Evolutionary conservation across 1,284 basidiomycete species (phyloP).

Genomic region (Agroathelia rolfsii): DNA sequence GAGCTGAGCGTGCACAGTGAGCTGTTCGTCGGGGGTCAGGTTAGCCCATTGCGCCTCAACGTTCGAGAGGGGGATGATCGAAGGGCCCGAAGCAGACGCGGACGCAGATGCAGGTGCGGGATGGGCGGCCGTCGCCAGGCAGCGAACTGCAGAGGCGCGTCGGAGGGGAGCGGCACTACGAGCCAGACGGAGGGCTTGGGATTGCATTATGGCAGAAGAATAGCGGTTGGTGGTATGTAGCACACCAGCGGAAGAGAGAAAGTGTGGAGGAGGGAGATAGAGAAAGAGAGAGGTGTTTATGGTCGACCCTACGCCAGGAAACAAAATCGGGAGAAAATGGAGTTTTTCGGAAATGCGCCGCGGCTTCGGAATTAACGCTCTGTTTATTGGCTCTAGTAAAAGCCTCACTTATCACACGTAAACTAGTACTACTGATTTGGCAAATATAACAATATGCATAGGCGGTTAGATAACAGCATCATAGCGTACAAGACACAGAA

Average conservation of each 20-base stretch:
- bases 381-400: too few species aligned
- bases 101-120: constrained; percentile 24
- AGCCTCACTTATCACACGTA: too few species aligned
- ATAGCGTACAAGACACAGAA: too few species aligned
- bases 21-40: constrained; percentile 72
- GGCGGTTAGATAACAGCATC: too few species aligned
- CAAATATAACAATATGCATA: too few species aligned
- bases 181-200: constrained; percentile 50
- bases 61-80: constrained; percentile 71
- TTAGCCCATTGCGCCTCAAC: constrained; percentile 92
- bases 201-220: constrained; percentile 28
- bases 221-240: not conserved
- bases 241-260: too few species aligned
- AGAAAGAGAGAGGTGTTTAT: constrained; percentile 8
- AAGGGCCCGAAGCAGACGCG: too few species aligned
- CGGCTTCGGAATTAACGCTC: too few species aligned
- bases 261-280: constrained; percentile 13
- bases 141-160: constrained; percentile 25
- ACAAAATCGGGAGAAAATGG: constrained; percentile 12
- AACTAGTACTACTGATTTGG: too few species aligned
- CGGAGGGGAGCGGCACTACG: constrained; percentile 32
- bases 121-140: constrained; percentile 45
- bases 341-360: too few species aligned
- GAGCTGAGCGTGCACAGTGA: constrained; percentile 79
- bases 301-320: too few species aligned